Evolutionary conservation across 2,329 filamentous ascomycete species (phyloP), one percentile per base, ranked within the genome.

Genomic region (Diaporthe sp.): DNA sequence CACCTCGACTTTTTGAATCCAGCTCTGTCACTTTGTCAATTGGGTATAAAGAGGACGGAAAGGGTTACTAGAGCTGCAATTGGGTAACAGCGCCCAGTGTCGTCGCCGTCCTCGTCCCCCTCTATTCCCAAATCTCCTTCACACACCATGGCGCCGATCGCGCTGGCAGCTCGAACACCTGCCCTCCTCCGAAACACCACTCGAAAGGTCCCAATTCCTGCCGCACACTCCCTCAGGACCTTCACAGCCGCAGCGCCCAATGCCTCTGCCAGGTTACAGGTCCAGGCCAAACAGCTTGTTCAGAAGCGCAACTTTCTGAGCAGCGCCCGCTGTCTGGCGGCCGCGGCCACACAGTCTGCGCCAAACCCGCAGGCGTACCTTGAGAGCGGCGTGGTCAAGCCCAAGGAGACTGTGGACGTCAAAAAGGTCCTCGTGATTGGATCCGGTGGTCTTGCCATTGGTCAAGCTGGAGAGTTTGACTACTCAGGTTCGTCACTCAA

Each of bases 341-440:
- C 84, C 61, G 83, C 82, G 53, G 85, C 87, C 78, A 86, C 89
- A 65, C 91, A 97, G 85, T 88, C 92, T 78, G 93, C 94, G 71
- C 95, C 95, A 74, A 94, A 94, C 82, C 91, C 95, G 72, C 92
- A 96, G 86, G 94, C 96, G 77, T 98, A 98, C 85, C 88, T 98
- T 80, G 92, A 95, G 83, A 98, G 95, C 86, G 96, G 95, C 80
- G 94, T 92, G 76, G 93, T 98, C 83, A 94, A 95, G 84, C 93
- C 93, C 75, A 90, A 90, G 81, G 90, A 96, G 81, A 87, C 94
- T 73, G 93, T 98, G 69, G 92, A 98, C 83, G 95, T 98, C 78
- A 98, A 98, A 89, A 98, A 98, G 88, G 96, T 98, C 71, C 88
- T 98, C 77, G 96, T 98, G 80, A 98, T 98, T 88, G 96, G 96